Evolutionary conservation across 2,329 filamentous ascomycete genomes (phyloP), one percentile per base, ranked within the genome.

Genomic region (Microsporum canis): DNA sequence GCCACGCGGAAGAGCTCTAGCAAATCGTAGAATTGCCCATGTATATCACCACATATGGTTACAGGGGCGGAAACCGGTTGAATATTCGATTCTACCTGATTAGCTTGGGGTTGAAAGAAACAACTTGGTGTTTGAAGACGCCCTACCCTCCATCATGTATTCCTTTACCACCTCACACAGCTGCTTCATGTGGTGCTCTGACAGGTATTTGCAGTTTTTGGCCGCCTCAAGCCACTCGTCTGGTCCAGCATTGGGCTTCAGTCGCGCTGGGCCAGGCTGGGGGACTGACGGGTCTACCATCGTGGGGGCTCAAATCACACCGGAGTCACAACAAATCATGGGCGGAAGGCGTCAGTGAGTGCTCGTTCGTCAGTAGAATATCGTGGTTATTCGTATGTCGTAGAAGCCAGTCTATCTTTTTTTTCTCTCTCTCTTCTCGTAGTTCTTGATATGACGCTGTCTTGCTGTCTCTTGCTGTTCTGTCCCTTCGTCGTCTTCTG

Each of bases 1-100:
- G 94, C 94, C 75, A 99, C 97, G 80, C 95, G 95, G 84, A 99
- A 99, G 60, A 99, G 85, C 79, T 99, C 94, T 91, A 99, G 97
- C 76, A 99, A 79, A 73, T 99, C 94, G 77, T 97, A 92, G 76
- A 97, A 97, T 78, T 99, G 94, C 67, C 94, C 94, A 77, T 99
- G 94, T 74, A 99, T 99, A 78, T 99, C 94, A 75, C 94, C 94
- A 76, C 94, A 97, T 65, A 99, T 94, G 61, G 94, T 99, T 67
- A 97, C 94, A 51, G 94, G 94, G 75, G 94, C 96, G 60, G 88
- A 85, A 23, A 99, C 92, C n/a, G 94, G 94, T 74, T 97, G 94
- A 63, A 99, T 97, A 73, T 99, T 99, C 66, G 91, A 96, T 78
- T 99, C 94, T 95, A 68, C 7, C 27, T 36, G 7, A 36, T 43